Base-by-base conservation (phyloP, 140 eudicot genomes). In the Stevia rebaudiana region DNA sequence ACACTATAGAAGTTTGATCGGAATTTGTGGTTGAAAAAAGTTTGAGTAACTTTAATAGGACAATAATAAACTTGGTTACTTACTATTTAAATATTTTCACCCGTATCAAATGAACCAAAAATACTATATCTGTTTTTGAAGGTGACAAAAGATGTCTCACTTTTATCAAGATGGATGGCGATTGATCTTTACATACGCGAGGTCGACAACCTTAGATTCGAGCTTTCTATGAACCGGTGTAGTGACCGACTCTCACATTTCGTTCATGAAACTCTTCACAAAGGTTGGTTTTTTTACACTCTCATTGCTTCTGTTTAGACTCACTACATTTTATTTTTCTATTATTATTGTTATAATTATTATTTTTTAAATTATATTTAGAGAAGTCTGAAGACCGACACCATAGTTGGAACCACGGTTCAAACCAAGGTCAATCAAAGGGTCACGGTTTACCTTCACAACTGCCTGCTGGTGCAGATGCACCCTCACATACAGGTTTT, bases 151-250 rank as follows among this genome's bases (percentile, higher is more conserved):
- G 91, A 87, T 66, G 98, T 91, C 24, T 82, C 96, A 58, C 95
- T 87, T 51, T 66, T 87, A 76, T 87, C 98, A 43, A 83, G 96
- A 76, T 91, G 98, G 98, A 91, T 91, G 98, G 95, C 96, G 46
- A 71, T 79, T 72, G 98, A 91, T 88, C 98, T 91, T 62, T 87
- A 84, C 80, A 72, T 72, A 40, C 84, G 95, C 37, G 98, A 91
- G 82, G 76, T 91, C 41, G 98, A 91, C 59, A 79, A 70, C 74
- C 95, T 87, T 47, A 85, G 95, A 79, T 91, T 91, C 30, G 98
- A 91, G 74, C 95, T 91, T 71, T 91, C 98, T 40, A 85, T 87
- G 89, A 81, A 72, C 70, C 87, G 68, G 44, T 91, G 98, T 78
- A 85, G 71, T 69, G 79, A 67, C 56, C 43, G 56, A 73, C 75